Conservation (phyloP, 2,329 filamentous ascomycete species). For the Nemania abortiva region DNA sequence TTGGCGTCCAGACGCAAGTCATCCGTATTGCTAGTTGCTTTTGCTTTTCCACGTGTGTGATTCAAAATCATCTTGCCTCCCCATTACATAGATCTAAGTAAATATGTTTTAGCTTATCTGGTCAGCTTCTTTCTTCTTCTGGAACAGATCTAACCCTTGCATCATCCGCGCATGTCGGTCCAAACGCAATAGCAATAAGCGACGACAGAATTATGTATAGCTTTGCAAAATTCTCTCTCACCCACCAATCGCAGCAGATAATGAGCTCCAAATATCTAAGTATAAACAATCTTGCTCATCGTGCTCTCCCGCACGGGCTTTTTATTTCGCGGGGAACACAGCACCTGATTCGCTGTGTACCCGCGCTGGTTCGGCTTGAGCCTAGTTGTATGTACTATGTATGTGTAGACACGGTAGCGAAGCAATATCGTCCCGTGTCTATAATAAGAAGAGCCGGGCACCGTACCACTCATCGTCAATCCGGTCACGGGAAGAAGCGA, state of each 20-base stretch:
- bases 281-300: background rate
- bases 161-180: slow-evolving; percentile 7
- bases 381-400: background rate
- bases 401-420: background rate
- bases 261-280: background rate
- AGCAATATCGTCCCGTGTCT: slow-evolving; percentile 9
- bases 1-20: slow-evolving; percentile 11
- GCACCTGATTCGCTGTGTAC: background rate
- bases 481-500: background rate
- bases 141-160: slow-evolving; percentile 21
- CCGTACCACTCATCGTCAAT: background rate
- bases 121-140: background rate
- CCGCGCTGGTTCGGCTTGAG: background rate
- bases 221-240: background rate
- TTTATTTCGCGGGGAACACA: background rate
- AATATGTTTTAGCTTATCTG: slow-evolving; percentile 1
- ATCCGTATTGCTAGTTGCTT: slow-evolving; percentile 29
- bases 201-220: slow-evolving; percentile 15
- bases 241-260: background rate
- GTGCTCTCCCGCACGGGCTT: background rate
- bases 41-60: background rate
- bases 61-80: background rate
- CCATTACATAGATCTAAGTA: slow-evolving; percentile 3
- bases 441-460: slow-evolving; percentile 9
- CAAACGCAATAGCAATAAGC: slow-evolving; percentile 15